Evolutionary conservation across 2,329 filamentous ascomycete genomes (phyloP), one percentile per base, ranked within the genome.

Genomic region (Colletotrichum sp.): DNA sequence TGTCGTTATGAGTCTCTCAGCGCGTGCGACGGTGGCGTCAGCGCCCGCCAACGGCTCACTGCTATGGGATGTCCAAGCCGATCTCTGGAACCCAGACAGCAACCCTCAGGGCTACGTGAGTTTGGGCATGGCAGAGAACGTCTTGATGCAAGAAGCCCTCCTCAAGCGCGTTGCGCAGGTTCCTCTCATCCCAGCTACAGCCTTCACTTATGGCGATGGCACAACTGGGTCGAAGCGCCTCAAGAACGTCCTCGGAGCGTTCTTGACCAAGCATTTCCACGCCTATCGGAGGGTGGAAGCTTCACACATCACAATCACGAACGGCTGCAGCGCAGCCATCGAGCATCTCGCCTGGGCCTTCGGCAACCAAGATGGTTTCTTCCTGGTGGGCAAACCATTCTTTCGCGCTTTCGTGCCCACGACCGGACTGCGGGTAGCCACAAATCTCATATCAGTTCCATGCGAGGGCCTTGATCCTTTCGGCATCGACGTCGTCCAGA

Each of bases 81-180:
- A 90, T 76, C 79, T 85, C 15, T 91, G 85, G 83, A 78, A 88
- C 71, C 83, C 85, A 0, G 69, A 79, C 7, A 78, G 79, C 8
- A 88, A 88, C 69, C 85, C 86, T 0, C 76, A 81, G 22, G 89
- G 89, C 28, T 88, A 86, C 76, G 81, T 90, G 59, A 89, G 85
- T 71, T 83, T 90, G 1, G 89, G 88, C 3, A 82, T 90, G 3
- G 89, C 89, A 9, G 89, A 91, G 79, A 90, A 90, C 78, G 80
- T 81, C 2, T 83, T 91, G 44, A 89, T 90, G 88, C 88, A 90
- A 68, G 78, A 84, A 22, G 78, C 83, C 5, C n/a, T 52, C 12
- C n/a, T 52, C n/a, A 52, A 25, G 6, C 44, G 44, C 44, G n/a
- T 52, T 25, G 11, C n/a, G 44, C n/a, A 52, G 7, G 44, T 52